A percentile compares a stretch with the other conserved stretches of the same genome.
Conservation (phyloP, 306 rosid genomes). For the Trichosanthes cucumerina region DNA sequence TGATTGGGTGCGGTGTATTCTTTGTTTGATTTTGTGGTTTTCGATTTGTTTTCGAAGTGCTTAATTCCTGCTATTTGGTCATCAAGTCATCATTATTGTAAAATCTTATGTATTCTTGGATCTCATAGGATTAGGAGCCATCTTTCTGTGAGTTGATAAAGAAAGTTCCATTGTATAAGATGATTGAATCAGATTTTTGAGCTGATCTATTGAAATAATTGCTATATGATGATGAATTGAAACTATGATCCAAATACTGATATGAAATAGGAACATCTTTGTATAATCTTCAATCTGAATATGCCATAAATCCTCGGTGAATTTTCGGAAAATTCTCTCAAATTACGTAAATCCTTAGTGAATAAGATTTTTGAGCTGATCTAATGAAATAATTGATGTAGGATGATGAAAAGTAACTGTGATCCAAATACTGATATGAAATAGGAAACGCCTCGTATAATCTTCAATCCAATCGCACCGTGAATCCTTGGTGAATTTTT, state of each 20-base stretch:
- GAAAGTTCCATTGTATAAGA: not conserved
- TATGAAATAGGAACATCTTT: too few relatives aligned
- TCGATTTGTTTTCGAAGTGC: not conserved
- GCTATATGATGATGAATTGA: not conserved
- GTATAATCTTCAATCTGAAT: too few relatives aligned
- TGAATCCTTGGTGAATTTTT: not conserved
- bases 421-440: too few relatives aligned
- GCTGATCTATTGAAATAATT: not conserved
- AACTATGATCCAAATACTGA: not conserved
- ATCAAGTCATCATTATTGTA: slow-evolving; percentile 2
- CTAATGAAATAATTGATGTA: too few relatives aligned
- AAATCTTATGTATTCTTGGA: not conserved
- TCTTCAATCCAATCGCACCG: not conserved
- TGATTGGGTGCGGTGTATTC: not conserved
- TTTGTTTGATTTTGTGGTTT: not conserved
- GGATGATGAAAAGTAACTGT: too few relatives aligned
- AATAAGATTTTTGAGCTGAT: too few relatives aligned
- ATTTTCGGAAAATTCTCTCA: not conserved
- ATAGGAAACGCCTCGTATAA: not conserved
- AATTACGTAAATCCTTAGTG: too few relatives aligned
- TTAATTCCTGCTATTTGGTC: not conserved
- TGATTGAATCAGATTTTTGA: not conserved
- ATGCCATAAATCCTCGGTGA: too few relatives aligned
- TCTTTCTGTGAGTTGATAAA: not conserved
- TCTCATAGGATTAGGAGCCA: not conserved